Conservation (phyloP, 108 stramenopile genomes). For the Aurantiochytrium sp. region DNA sequence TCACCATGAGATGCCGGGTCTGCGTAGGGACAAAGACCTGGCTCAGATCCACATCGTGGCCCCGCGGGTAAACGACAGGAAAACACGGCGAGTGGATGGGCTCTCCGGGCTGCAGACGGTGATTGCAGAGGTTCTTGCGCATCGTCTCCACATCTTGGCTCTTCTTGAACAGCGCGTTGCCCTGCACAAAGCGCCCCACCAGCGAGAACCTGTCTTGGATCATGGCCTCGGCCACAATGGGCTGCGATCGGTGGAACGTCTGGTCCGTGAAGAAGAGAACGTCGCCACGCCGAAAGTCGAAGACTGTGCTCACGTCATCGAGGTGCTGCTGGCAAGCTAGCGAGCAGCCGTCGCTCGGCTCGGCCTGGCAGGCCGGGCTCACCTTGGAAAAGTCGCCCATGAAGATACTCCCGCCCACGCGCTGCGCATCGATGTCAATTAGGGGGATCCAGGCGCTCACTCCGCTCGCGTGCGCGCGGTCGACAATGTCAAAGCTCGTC, state of each 20-base stretch:
- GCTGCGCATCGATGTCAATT: not conserved
- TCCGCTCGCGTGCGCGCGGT: not conserved
- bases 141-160: not conserved
- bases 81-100: not conserved
- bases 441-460: not conserved
- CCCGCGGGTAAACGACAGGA: not conserved
- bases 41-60: no score
- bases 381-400: not conserved
- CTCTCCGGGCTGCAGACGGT: not conserved
- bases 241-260: not conserved
- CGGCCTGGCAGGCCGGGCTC: not conserved
- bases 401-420: not conserved
- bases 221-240: not conserved
- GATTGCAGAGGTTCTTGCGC: slow-evolving; percentile 4
- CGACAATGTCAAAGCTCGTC: not conserved
- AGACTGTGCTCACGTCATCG: not conserved
- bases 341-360: not conserved
- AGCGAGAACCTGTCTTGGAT: not conserved
- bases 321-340: not conserved
- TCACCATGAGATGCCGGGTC: no score
- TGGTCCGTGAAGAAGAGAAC: not conserved
- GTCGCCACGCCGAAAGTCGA: not conserved
- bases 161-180: not conserved
- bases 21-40: no score
- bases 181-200: not conserved